These are phyloP conservation scores for Trichoderma brevicompactum DNA, from an alignment of 2,329 filamentous ascomycete genomes.

Conservation along the genomic window DNA sequence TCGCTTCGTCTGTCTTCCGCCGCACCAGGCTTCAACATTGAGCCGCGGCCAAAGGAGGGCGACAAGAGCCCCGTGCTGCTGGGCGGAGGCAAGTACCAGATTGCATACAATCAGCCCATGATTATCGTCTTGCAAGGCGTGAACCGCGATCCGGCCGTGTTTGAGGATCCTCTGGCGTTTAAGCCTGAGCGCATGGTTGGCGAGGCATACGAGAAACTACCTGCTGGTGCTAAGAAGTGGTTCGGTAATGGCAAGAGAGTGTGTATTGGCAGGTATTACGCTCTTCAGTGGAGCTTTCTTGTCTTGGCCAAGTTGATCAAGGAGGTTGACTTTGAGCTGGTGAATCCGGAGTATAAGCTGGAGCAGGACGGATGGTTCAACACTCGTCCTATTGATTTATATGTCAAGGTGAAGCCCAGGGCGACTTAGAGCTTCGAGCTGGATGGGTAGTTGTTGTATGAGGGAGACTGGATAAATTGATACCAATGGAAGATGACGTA, in stretches of 20 bases:
- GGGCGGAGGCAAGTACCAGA: constrained; percentile 53
- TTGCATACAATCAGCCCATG: constrained; percentile 54
- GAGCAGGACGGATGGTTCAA: constrained; percentile 59
- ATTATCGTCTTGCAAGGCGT: constrained; percentile 56
- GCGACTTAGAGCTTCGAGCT: neutral
- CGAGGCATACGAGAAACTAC: constrained; percentile 49
- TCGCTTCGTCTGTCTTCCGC: constrained; percentile 58
- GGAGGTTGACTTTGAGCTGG: constrained; percentile 53
- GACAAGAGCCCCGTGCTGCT: constrained; percentile 53
- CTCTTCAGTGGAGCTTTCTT: constrained; percentile 51
- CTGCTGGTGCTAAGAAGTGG: constrained; percentile 53
- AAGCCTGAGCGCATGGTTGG: constrained; percentile 56
- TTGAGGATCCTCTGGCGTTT: constrained; percentile 53
- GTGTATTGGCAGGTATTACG: constrained; percentile 58
- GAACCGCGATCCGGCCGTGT: constrained; percentile 54
- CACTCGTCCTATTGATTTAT: constrained; percentile 52
- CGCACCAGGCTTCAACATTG: constrained; percentile 60
- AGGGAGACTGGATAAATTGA: neutral
- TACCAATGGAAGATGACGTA: neutral
- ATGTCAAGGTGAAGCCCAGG: constrained; percentile 49
- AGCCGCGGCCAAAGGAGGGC: constrained; percentile 45
- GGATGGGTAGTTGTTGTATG: neutral
- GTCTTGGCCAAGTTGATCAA: constrained; percentile 50
- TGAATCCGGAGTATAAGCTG: constrained; percentile 46
- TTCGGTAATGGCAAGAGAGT: constrained; percentile 57